Evolutionary conservation across 352 stramenopile genomes (phyloP).

Genomic region (Globisporangium polare): DNA sequence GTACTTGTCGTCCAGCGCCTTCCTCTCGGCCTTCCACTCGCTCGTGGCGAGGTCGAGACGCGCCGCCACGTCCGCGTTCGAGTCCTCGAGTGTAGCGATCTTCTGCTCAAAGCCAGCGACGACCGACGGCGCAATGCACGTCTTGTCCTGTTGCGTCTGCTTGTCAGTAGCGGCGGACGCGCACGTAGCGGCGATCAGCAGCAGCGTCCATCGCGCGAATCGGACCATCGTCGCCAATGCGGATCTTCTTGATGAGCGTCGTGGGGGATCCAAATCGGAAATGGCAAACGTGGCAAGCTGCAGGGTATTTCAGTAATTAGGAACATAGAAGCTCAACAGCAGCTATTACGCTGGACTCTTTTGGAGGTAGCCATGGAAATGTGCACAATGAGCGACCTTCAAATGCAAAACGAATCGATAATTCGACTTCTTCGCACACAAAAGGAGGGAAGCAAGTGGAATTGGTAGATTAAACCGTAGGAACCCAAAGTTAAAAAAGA

Average conservation of each 20-base stretch:
- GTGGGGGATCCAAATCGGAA: background rate
- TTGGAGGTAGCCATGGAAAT: too few relatives aligned
- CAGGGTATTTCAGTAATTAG: too few relatives aligned
- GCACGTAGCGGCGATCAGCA: slow-evolving; percentile 30
- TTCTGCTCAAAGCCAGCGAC: slow-evolving; percentile 42
- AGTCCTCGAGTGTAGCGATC: slow-evolving; percentile 34
- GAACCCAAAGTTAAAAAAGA: too few relatives aligned
- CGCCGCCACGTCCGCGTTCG: slow-evolving; percentile 34
- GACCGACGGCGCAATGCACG: slow-evolving; percentile 32
- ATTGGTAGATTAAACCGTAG: too few relatives aligned
- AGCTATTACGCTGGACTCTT: too few relatives aligned
- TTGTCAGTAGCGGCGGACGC: slow-evolving; percentile 24
- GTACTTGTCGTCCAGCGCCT: slow-evolving; percentile 27
- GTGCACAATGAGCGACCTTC: too few relatives aligned
- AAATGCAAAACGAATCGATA: too few relatives aligned
- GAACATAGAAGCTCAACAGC: too few relatives aligned
- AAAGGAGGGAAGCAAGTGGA: too few relatives aligned
- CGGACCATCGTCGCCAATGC: slow-evolving; percentile 24
- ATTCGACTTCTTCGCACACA: too few relatives aligned
- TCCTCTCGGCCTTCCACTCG: slow-evolving; percentile 34
- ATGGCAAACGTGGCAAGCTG: too few relatives aligned
- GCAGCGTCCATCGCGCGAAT: slow-evolving; percentile 30
- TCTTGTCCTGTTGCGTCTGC: slow-evolving; percentile 6
- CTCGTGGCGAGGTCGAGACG: slow-evolving; percentile 32
- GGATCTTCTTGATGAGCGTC: background rate